phyloP scores from a whole-genome alignment of 1,284 basidiomycete genomes.

The Naganishia sp. region DNA sequence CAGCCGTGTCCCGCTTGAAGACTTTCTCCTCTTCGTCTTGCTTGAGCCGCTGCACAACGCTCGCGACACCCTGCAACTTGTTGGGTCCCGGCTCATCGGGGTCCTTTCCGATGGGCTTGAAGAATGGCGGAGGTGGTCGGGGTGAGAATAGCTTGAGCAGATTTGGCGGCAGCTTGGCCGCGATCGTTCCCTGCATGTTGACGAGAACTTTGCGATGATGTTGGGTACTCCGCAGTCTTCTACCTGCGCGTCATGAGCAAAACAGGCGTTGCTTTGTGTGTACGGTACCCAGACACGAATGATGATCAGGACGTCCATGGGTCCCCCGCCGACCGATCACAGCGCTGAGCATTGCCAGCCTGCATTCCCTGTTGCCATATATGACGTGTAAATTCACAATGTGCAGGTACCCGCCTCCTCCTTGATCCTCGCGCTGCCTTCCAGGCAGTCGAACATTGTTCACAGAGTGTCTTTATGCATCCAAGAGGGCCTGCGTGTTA shows the following conservation, averaged over 20 bases:
- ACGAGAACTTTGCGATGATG: not conserved
- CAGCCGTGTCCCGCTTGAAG: conserved; percentile 46
- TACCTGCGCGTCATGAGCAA: not conserved
- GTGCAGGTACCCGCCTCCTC: too few relatives aligned
- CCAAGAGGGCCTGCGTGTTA: too few relatives aligned
- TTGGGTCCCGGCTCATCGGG: conserved; percentile 71
- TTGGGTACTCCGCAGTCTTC: not conserved
- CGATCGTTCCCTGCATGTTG: conserved; percentile 53
- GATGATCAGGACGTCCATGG: not conserved
- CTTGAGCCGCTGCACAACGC: conserved; percentile 69
- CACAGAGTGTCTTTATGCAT: too few relatives aligned
- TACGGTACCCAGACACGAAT: not conserved
- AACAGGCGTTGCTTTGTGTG: not conserved
- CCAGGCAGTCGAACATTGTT: too few relatives aligned
- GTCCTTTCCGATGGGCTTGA: conserved; percentile 79
- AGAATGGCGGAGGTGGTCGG: conserved; percentile 79
- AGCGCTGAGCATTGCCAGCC: not conserved
- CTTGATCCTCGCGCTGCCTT: too few relatives aligned
- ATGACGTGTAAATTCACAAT: not conserved
- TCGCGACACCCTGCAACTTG: conserved; percentile 70
- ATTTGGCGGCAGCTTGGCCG: conserved; percentile 87
- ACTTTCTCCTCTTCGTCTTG: conserved; percentile 68
- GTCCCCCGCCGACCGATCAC: too few relatives aligned
- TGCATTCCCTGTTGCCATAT: not conserved
- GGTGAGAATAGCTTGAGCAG: conserved; percentile 92